A percentile compares a stretch with the other conserved stretches of the same genome.
Evolutionary conservation across 305 asterid species (phyloP).

Genomic region (Fraxinus platypoda): DNA sequence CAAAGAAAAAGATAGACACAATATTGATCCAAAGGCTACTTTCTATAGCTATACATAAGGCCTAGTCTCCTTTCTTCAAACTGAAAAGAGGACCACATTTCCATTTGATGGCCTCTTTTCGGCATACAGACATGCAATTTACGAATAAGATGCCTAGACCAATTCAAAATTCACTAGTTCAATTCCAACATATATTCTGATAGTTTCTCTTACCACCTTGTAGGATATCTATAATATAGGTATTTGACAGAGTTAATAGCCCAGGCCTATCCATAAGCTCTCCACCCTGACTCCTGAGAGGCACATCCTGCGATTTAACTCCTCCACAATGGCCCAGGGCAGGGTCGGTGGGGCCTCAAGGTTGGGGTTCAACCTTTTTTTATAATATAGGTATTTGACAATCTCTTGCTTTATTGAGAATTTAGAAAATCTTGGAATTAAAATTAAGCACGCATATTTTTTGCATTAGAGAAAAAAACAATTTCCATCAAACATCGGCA

Average conservation of each 20-base stretch:
- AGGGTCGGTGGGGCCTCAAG: too few species aligned
- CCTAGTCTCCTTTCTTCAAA: neutral
- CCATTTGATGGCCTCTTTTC: constrained; percentile 1
- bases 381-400: neutral
- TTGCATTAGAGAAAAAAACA: neutral
- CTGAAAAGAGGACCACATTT: neutral
- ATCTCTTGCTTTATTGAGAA: neutral
- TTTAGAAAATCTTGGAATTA: neutral
- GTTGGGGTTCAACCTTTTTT: too few species aligned
- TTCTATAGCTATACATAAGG: neutral
- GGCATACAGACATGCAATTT: neutral
- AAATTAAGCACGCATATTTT: neutral
- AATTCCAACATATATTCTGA: neutral
- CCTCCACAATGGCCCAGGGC: too few species aligned
- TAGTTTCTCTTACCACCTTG: neutral
- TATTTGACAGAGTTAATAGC: too few species aligned
- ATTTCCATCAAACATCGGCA: neutral
- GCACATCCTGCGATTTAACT: too few species aligned
- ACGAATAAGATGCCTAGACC: neutral
- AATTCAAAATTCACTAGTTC: neutral
- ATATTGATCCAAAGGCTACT: neutral
- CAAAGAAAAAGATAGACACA: neutral
- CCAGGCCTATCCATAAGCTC: too few species aligned
- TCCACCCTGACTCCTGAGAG: too few species aligned
- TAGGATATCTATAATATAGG: neutral